Evolutionary conservation across 768 basidiomycete genomes (phyloP).

Genomic region (Pleurotus salmoneostramineus): DNA sequence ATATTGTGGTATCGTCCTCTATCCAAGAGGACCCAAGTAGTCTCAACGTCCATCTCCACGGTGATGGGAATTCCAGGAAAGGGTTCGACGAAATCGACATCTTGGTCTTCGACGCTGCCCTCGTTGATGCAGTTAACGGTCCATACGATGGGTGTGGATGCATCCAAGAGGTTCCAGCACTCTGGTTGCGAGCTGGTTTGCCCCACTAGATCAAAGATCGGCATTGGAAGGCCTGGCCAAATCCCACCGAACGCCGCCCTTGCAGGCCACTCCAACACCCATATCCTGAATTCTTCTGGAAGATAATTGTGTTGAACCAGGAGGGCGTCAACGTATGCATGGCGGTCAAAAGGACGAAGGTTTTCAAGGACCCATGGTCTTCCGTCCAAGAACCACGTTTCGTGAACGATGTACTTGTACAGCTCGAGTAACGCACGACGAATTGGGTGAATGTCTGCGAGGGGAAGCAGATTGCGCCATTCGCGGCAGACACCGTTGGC

Average conservation of each 20-base stretch:
- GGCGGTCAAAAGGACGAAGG: not conserved
- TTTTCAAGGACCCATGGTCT: not conserved
- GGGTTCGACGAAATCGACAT: not conserved
- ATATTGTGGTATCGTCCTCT: not conserved
- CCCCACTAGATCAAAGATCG: too few relatives aligned
- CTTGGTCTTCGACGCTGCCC: not conserved
- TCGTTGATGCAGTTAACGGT: not conserved
- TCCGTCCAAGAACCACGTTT: not conserved
- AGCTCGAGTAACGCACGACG: not conserved
- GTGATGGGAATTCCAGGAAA: not conserved
- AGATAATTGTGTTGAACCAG: slow-evolving; percentile 8
- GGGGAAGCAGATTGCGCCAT: not conserved
- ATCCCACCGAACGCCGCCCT: slow-evolving; percentile 13
- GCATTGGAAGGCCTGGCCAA: slow-evolving; percentile 16
- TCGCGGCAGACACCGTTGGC: not conserved
- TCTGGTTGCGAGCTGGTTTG: not conserved
- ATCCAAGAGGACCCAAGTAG: not conserved
- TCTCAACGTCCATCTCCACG: not conserved
- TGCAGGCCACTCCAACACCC: slow-evolving; percentile 23
- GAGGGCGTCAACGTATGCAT: slow-evolving; percentile 11
- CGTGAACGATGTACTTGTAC: not conserved
- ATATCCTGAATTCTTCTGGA: slow-evolving; percentile 18
- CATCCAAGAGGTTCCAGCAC: not conserved
- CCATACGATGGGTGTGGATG: not conserved
- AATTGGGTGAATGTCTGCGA: not conserved